Percentiles rank a stretch among this genome's conserved stretches.
phyloP scores from a whole-genome alignment of 2,329 filamentous ascomycete species.

The Coccinonectria pachysandricola region DNA sequence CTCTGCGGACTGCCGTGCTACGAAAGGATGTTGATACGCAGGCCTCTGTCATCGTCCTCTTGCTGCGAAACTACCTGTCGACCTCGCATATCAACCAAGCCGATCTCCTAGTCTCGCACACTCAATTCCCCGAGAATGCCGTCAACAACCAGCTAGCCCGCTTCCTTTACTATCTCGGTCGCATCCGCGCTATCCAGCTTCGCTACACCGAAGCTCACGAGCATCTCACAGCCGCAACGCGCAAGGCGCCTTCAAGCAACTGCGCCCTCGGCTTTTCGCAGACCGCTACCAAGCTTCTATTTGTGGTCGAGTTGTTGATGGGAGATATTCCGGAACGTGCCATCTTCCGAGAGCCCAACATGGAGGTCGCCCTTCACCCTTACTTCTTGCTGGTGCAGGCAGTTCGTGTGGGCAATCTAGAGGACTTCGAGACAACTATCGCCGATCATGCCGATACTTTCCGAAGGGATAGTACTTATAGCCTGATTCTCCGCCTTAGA shows the following conservation, averaged over 20 bases:
- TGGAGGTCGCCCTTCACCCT: slow-evolving; percentile 80
- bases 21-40: slow-evolving; percentile 97
- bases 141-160: slow-evolving; percentile 97
- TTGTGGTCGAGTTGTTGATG: slow-evolving; percentile 96
- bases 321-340: slow-evolving; percentile 95
- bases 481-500: slow-evolving; percentile 82
- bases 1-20: slow-evolving; percentile 87
- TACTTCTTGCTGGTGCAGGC: slow-evolving; percentile 93
- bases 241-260: slow-evolving; percentile 84
- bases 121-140: slow-evolving; percentile 85
- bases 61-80: slow-evolving; percentile 90
- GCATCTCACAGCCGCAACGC: slow-evolving; percentile 82
- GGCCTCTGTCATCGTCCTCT: slow-evolving; percentile 85
- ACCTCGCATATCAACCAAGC: slow-evolving; percentile 96
- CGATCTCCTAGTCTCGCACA: slow-evolving; percentile 90
- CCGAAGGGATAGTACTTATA: slow-evolving; percentile 90
- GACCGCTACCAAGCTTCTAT: slow-evolving; percentile 88
- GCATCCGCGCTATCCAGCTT: slow-evolving; percentile 91
- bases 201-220: slow-evolving; percentile 96
- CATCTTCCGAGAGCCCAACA: slow-evolving; percentile 78
- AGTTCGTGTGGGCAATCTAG: slow-evolving; percentile 90
- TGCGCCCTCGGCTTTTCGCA: slow-evolving; percentile 92
- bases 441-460: slow-evolving; percentile 74
- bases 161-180: slow-evolving; percentile 94
- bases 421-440: slow-evolving; percentile 83